A percentile compares a stretch with the other conserved stretches of the same genome.
phyloP scores from a whole-genome alignment of 129 eudicot species.

The Pittosporum tobira region DNA sequence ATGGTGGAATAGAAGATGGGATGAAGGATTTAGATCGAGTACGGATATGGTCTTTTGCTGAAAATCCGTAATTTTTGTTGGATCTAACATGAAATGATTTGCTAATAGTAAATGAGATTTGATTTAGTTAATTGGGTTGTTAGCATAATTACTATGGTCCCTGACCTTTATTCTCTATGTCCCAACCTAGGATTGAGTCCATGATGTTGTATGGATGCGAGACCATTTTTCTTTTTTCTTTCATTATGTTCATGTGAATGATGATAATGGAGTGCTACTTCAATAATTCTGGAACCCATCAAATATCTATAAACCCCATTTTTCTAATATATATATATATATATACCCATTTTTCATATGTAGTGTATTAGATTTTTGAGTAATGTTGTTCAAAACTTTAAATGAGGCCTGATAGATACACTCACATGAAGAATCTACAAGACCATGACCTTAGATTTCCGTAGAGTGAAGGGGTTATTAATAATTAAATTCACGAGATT shows the following conservation, averaged over 20 bases:
- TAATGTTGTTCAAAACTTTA: not conserved
- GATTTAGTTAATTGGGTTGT: not conserved
- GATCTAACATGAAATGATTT: too few relatives aligned
- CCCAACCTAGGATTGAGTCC: conserved; percentile 41
- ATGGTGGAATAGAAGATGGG: too few relatives aligned
- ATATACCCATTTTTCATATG: not conserved
- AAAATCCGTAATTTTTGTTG: not conserved
- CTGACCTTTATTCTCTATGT: not conserved
- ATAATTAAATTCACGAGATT: conserved; percentile 4
- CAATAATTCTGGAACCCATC: not conserved
- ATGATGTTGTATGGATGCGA: conserved; percentile 12
- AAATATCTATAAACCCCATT: not conserved
- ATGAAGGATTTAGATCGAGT: too few relatives aligned
- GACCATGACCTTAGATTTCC: conserved; percentile 34
- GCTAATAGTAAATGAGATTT: not conserved
- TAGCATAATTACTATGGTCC: not conserved
- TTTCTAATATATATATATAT: too few relatives aligned
- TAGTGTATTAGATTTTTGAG: not conserved
- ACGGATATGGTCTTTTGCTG: too few relatives aligned
- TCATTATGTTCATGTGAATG: not conserved
- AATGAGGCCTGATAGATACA: not conserved
- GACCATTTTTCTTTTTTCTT: conserved; percentile 7
- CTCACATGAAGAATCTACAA: conserved; percentile 36
- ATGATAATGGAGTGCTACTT: not conserved
- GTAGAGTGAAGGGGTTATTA: not conserved